Base-by-base conservation (phyloP, 345 rosid species). In the Hypericum androsaemum region DNA sequence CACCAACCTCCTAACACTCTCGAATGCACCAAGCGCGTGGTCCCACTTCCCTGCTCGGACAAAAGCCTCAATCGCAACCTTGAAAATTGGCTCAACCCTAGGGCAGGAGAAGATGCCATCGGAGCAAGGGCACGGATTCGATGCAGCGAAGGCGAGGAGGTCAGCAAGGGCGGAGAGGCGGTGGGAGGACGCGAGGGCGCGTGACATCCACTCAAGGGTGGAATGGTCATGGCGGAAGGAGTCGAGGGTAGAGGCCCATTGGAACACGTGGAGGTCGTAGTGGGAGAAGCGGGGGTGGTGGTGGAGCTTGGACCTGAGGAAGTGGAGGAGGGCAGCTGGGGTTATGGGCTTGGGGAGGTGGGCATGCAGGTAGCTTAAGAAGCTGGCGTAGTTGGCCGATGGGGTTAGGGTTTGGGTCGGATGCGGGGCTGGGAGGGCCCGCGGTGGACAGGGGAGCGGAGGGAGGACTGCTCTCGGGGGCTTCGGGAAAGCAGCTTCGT, bases 31-130 rank as follows among this genome's bases (percentile, higher is more conserved):
- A 54, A 74, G 16, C 0, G 82, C 90, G 41, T 74, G 75, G 41
- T 70, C 71, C 70, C 80, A 60, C 56, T 75, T 86, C 69, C 81
- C 70, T 50, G 79, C 79, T 58, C 74, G 75, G 56, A 86, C 76
- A 50, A 63, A 69, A 3, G 88, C 75, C 52, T 74, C 82, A 13
- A 84, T 57, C 39, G 75, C 72, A 58, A 76, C 69, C 3, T 61
- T 71, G 54, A 80, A 86, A 47, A 84, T 73, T 32, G 83, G 68
- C 49, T 86, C 94, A 17, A 77, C 71, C 44, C 76, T 54, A 5
- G 88, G 84, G 59, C 97, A 89, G 55, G 88, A 84, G 77, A 89
- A 89, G 68, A 86, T 89, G 56, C 94, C 94, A 44, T 80, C 79
- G 10, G 90, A 75, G 37, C 97, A 89, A 0, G 95, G 95, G 52